Evolutionary conservation across 2,329 filamentous ascomycete species (phyloP).

Genomic region (Colletotrichum sublineola): DNA sequence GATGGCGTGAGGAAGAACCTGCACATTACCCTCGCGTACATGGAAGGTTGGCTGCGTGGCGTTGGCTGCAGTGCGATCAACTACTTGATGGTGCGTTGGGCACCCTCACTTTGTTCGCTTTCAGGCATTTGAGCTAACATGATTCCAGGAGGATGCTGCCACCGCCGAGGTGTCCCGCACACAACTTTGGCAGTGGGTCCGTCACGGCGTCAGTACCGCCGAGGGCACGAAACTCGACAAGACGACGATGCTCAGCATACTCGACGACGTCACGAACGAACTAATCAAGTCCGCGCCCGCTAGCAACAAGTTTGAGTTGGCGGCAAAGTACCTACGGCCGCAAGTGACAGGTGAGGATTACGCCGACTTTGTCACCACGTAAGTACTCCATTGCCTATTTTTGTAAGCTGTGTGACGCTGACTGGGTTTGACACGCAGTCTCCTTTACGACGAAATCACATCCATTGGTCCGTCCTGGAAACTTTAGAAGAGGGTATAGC

Average conservation of each 20-base stretch:
- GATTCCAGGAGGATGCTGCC: constrained; percentile 78
- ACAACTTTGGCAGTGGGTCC: constrained; percentile 91
- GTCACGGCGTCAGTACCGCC: constrained; percentile 74
- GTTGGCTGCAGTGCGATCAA: constrained; percentile 94
- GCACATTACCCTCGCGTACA: constrained; percentile 89
- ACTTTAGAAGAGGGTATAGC: neutral
- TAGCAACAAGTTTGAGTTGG: constrained; percentile 42
- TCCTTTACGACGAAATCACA: constrained; percentile 17
- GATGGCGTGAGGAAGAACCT: constrained; percentile 92
- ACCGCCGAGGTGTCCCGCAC: constrained; percentile 89
- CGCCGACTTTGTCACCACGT: constrained; percentile 39
- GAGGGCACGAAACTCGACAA: constrained; percentile 90
- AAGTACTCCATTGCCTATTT: neutral
- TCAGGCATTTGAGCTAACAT: neutral
- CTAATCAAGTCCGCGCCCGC: constrained; percentile 32
- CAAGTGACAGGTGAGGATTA: constrained; percentile 40
- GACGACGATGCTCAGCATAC: constrained; percentile 80
- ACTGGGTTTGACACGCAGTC: neutral
- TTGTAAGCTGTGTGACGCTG: neutral
- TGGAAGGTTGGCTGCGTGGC: constrained; percentile 92
- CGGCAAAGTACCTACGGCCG: constrained; percentile 29
- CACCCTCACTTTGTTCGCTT: neutral
- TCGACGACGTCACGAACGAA: constrained; percentile 67
- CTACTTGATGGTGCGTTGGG: constrained; percentile 75
- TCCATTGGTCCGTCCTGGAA: constrained; percentile 10